Conservation (phyloP, 169 alveolate species). For the Fabrea salina region DNA sequence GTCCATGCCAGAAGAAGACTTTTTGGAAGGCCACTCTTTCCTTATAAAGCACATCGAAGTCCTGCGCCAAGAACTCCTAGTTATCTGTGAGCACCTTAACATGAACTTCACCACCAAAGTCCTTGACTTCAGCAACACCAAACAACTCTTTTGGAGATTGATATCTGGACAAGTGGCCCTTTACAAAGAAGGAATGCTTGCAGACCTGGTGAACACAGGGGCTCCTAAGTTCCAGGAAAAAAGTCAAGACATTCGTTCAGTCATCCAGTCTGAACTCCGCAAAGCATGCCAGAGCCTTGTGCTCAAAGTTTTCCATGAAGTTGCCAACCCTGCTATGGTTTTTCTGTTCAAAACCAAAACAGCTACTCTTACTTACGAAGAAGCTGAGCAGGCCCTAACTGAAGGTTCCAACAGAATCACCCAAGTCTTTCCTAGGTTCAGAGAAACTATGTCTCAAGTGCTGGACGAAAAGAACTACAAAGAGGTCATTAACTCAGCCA, state of each 20-base stretch:
- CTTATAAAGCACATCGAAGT: neutral
- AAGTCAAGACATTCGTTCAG: neutral
- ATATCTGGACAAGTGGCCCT: neutral
- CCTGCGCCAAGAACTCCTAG: neutral
- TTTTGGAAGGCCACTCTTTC: conserved; percentile 14
- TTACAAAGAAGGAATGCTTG: conserved; percentile 7
- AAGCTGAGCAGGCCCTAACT: neutral
- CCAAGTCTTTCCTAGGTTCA: neutral
- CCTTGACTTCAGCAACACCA: conserved; percentile 19
- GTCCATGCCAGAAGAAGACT: neutral
- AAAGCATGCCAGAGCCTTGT: conserved; percentile 9
- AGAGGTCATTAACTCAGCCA: neutral
- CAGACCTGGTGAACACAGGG: conserved; percentile 1
- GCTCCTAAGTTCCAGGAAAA: conserved; percentile 8
- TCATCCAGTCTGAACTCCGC: neutral
- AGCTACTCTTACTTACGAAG: neutral
- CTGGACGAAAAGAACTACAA: neutral
- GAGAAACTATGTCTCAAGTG: neutral
- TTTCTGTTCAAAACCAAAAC: neutral
- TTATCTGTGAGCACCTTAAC: too few relatives aligned
- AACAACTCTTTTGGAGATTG: conserved; percentile 21
- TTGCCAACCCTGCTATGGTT: neutral
- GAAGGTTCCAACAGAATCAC: neutral
- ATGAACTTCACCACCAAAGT: neutral
- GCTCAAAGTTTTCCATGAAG: conserved; percentile 4